phyloP scores from a whole-genome alignment of 441 rosid species.

The Geranium incanum region DNA sequence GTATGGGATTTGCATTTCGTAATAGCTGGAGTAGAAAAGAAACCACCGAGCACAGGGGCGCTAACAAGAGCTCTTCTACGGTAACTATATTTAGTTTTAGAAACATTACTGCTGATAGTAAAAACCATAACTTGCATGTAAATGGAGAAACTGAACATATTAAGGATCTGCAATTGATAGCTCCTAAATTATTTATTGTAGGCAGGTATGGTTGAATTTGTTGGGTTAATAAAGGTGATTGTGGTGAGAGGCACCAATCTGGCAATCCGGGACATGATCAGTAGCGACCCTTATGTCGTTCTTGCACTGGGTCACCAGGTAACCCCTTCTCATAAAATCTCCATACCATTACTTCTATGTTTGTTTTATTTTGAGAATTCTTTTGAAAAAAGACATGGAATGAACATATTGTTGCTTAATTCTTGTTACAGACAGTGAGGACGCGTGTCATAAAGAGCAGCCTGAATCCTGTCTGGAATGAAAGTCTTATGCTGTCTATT shows the following conservation, averaged over 20 bases:
- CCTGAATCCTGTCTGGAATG: slow-evolving; percentile 96
- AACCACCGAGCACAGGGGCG: slow-evolving; percentile 39
- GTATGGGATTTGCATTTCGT: slow-evolving; percentile 65
- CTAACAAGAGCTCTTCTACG: slow-evolving; percentile 58
- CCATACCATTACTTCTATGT: background rate
- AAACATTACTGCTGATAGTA: slow-evolving; percentile 12
- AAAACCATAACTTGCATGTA: background rate
- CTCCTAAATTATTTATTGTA: slow-evolving; percentile 33
- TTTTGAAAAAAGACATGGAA: background rate
- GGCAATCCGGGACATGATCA: slow-evolving; percentile 75
- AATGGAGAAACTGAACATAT: background rate
- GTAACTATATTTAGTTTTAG: slow-evolving; percentile 34
- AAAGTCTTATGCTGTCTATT: slow-evolving; percentile 83
- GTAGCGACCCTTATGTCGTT: slow-evolving; percentile 89
- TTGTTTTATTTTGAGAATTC: too few relatives aligned
- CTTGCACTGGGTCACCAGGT: slow-evolving; percentile 83
- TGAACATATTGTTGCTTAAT: background rate
- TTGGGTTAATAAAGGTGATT: slow-evolving; percentile 86
- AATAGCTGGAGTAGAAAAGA: slow-evolving; percentile 90
- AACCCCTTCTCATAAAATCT: slow-evolving; percentile 14
- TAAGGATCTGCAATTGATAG: slow-evolving; percentile 8
- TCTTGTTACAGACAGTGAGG: slow-evolving; percentile 61
- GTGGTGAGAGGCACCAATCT: slow-evolving; percentile 93
- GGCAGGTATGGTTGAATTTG: slow-evolving; percentile 96
- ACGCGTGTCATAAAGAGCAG: slow-evolving; percentile 89